phyloP scores from a whole-genome alignment of 1,284 basidiomycete genomes.

The Lentinula novae-zelandiae region DNA sequence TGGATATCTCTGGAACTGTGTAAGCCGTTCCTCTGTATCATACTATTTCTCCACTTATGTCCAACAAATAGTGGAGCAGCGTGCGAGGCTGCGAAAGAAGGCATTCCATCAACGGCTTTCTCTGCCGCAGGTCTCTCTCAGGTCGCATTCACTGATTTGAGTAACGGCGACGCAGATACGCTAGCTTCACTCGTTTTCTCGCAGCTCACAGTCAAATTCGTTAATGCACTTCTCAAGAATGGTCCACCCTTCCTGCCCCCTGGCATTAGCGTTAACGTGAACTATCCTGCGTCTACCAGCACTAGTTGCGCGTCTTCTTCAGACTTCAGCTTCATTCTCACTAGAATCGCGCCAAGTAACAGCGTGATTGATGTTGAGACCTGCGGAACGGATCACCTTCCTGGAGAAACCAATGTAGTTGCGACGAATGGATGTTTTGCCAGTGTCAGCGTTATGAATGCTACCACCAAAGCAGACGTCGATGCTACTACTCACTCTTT shows the following conservation, averaged over 20 bases:
- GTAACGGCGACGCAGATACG: slow-evolving; percentile 27
- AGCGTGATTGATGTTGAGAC: slow-evolving; percentile 35
- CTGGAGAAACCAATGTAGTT: slow-evolving; percentile 37
- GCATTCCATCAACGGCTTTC: slow-evolving; percentile 48
- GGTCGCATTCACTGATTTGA: slow-evolving; percentile 44
- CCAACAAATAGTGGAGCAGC: slow-evolving; percentile 39
- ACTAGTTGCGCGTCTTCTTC: slow-evolving; percentile 32
- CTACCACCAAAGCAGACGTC: slow-evolving; percentile 40
- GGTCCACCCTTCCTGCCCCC: slow-evolving; percentile 32
- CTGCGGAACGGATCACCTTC: slow-evolving; percentile 38
- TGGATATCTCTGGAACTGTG: slow-evolving; percentile 44
- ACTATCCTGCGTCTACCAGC: slow-evolving; percentile 36
- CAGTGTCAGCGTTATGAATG: slow-evolving; percentile 45
- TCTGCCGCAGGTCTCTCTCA: slow-evolving; percentile 34
- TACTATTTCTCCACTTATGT: background rate
- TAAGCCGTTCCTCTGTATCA: slow-evolving; percentile 23
- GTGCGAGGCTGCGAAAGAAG: slow-evolving; percentile 39
- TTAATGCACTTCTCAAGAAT: slow-evolving; percentile 31
- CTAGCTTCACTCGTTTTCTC: slow-evolving; percentile 39
- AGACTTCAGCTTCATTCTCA: slow-evolving; percentile 42
- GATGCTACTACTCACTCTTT: slow-evolving; percentile 33
- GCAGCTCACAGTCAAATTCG: slow-evolving; percentile 36
- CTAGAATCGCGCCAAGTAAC: slow-evolving; percentile 31
- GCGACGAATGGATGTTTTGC: slow-evolving; percentile 35
- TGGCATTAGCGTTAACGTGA: slow-evolving; percentile 44